These are phyloP conservation scores for Brassica nigra DNA, from an alignment of 345 rosid species.

Conservation along the genomic window DNA sequence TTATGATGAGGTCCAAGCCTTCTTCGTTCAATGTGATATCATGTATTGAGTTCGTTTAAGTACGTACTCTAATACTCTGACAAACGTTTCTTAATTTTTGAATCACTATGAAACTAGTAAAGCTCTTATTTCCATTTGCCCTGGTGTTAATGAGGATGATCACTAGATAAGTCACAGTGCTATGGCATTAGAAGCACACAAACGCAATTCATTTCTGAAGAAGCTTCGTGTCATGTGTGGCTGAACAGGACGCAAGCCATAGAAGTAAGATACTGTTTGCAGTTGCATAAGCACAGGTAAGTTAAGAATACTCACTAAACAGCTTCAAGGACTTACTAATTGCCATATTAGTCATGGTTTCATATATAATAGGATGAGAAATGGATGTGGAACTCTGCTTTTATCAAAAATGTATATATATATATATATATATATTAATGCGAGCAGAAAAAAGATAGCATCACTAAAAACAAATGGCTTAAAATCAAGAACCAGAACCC, in stretches of 20 bases:
- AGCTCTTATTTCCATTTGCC: constrained; percentile 71
- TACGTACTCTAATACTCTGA: constrained; percentile 1
- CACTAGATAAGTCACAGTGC: constrained; percentile 41
- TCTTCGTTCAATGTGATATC: not conserved
- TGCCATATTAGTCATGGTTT: constrained; percentile 3
- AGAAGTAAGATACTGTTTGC: constrained; percentile 14
- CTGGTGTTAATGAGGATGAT: constrained; percentile 79
- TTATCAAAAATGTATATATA: not conserved
- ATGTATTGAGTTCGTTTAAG: not conserved
- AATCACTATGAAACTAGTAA: constrained; percentile 44
- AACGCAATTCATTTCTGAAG: not conserved
- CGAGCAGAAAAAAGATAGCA: not conserved
- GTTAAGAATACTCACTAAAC: constrained; percentile 14
- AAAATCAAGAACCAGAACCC: constrained; percentile 18
- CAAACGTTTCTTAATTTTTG: not conserved
- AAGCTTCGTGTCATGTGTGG: constrained; percentile 18
- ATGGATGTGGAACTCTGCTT: constrained; percentile 28
- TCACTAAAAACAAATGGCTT: not conserved
- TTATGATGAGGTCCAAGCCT: not conserved
- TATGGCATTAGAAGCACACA: not conserved
- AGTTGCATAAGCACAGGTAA: constrained; percentile 1
- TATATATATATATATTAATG: not conserved
- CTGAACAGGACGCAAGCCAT: constrained; percentile 19
- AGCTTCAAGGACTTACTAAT: not conserved
- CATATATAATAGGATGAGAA: constrained; percentile 17